These are phyloP conservation scores for Ensete glaucum DNA, from an alignment of 176 grass and related monocot genomes.

Conservation along the genomic window DNA sequence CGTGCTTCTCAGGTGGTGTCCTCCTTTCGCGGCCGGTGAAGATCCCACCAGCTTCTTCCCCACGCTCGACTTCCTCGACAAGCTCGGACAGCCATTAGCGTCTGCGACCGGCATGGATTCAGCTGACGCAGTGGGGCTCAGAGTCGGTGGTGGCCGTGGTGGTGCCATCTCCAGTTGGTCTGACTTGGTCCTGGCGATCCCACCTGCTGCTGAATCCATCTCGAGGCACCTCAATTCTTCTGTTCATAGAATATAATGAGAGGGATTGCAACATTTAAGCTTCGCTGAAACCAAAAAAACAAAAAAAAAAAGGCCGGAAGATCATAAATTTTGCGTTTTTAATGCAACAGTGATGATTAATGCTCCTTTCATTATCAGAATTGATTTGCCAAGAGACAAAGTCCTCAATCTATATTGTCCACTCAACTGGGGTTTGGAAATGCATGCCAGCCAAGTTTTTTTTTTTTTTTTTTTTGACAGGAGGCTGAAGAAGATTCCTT, in stretches of 20 bases:
- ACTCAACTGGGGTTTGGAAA: too few species aligned
- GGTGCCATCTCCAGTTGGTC: constrained; percentile 37
- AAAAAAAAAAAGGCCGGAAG: too few species aligned
- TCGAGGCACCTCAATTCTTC: neutral
- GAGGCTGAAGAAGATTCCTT: too few species aligned
- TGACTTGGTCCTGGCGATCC: constrained; percentile 48
- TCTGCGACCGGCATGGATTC: constrained; percentile 45
- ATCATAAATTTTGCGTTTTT: too few species aligned
- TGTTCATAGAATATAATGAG: neutral
- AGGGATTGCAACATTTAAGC: too few species aligned
- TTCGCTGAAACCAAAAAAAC: too few species aligned
- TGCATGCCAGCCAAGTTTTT: too few species aligned
- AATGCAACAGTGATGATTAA: too few species aligned
- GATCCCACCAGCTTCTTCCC: constrained; percentile 32
- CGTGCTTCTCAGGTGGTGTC: constrained; percentile 67
- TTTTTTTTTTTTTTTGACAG: too few species aligned
- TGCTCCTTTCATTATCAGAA: too few species aligned
- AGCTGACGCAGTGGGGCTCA: constrained; percentile 59
- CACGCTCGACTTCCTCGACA: constrained; percentile 47
- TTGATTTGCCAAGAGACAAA: too few species aligned
- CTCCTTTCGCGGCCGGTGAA: constrained; percentile 1
- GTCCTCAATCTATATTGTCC: too few species aligned
- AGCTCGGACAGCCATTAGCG: constrained; percentile 13
- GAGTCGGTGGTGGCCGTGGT: constrained; percentile 16
- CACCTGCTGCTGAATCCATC: neutral